These are phyloP conservation scores for Ascochyta pisi DNA, from an alignment of 2,329 filamentous ascomycete genomes.

Conservation along the genomic window DNA sequence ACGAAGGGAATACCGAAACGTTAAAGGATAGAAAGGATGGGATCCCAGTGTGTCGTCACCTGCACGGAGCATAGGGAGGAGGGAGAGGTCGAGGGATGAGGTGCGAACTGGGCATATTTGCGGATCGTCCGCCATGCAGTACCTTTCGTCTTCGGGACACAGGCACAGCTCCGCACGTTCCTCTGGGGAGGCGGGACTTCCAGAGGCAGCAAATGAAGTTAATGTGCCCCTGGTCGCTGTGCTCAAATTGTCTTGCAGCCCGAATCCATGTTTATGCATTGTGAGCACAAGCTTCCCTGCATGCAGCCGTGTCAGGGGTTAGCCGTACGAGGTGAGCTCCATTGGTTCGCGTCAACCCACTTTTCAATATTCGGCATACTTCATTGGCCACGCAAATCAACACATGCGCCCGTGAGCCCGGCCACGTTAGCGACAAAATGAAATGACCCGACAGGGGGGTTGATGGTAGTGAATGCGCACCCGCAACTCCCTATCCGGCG, in stretches of 20 bases:
- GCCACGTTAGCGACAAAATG: slow-evolving; percentile 32
- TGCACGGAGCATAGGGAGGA: slow-evolving; percentile 38
- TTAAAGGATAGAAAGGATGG: slow-evolving; percentile 22
- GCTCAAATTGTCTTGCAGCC: slow-evolving; percentile 40
- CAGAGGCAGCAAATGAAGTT: slow-evolving; percentile 36
- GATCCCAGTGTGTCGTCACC: slow-evolving; percentile 34
- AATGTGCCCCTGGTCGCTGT: slow-evolving; percentile 33
- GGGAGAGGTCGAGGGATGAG: slow-evolving; percentile 30
- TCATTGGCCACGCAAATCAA: slow-evolving; percentile 33
- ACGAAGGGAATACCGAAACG: slow-evolving; percentile 16
- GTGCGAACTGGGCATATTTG: slow-evolving; percentile 40
- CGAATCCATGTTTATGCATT: slow-evolving; percentile 42
- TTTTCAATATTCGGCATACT: slow-evolving; percentile 9
- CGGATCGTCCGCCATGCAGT: slow-evolving; percentile 42
- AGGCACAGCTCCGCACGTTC: slow-evolving; percentile 40
- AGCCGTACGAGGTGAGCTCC: slow-evolving; percentile 7
- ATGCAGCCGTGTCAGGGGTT: slow-evolving; percentile 31
- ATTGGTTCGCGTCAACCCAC: slow-evolving; percentile 23
- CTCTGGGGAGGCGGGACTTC: slow-evolving; percentile 38
- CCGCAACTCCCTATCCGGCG: slow-evolving; percentile 17
- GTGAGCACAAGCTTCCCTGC: slow-evolving; percentile 42
- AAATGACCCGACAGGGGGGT: slow-evolving; percentile 34
- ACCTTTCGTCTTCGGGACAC: slow-evolving; percentile 30
- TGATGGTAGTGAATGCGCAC: slow-evolving; percentile 15
- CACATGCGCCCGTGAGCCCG: slow-evolving; percentile 30